Evolutionary conservation across 345 rosid genomes (phyloP).

Genomic region (Raphanus sativus): DNA sequence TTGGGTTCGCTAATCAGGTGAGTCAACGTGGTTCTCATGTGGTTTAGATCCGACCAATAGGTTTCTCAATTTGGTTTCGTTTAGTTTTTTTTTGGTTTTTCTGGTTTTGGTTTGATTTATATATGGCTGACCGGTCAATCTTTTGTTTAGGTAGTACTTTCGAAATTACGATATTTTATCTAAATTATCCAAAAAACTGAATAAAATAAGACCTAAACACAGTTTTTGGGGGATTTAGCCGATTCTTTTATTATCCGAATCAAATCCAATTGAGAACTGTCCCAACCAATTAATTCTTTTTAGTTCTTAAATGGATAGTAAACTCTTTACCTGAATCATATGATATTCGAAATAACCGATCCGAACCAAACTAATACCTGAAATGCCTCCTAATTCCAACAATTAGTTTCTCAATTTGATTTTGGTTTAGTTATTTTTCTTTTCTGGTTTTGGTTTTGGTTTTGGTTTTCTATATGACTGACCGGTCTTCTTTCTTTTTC

Average conservation of each 20-base stretch:
- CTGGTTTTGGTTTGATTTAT: background rate
- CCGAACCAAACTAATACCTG: no score
- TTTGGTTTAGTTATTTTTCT: background rate
- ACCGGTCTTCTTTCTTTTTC: background rate
- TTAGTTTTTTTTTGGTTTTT: background rate
- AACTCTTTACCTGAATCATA: no score
- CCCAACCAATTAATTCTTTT: no score
- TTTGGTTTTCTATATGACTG: constrained; percentile 3
- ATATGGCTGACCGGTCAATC: background rate
- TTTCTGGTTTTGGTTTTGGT: background rate
- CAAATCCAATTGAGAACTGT: background rate
- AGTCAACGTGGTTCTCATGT: background rate
- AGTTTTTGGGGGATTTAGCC: background rate
- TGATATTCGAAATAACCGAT: background rate
- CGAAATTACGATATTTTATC: background rate
- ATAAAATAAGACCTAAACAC: background rate
- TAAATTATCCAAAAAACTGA: background rate
- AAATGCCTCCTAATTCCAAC: no score
- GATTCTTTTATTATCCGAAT: background rate
- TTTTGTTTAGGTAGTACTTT: background rate
- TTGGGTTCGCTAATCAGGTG: constrained; percentile 63
- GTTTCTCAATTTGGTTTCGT: background rate
- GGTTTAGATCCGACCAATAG: background rate
- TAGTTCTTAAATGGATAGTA: background rate
- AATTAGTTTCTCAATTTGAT: background rate